Percentiles rank a stretch among this genome's conserved stretches.
Conservation (phyloP, 2,329 filamentous ascomycete genomes). For the Xylariaceae sp. region DNA sequence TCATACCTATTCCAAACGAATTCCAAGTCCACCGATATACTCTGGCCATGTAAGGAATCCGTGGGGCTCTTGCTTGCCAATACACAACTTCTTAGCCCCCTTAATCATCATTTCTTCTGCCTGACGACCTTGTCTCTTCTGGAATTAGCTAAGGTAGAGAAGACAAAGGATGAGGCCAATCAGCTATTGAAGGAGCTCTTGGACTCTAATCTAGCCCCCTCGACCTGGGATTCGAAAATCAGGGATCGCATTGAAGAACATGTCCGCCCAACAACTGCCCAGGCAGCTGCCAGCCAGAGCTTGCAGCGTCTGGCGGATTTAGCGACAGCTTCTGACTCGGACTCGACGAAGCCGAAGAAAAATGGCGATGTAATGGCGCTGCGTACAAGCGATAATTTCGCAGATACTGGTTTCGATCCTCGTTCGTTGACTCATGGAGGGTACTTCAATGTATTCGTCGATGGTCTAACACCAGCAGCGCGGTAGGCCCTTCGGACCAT, state of each 20-base stretch:
- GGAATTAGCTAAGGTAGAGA: conserved; percentile 52
- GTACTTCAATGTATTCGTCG: conserved; percentile 32
- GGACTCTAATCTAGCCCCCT: conserved; percentile 45
- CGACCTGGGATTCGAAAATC: conserved; percentile 55
- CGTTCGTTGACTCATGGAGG: conserved; percentile 32
- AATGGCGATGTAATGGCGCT: conserved; percentile 9
- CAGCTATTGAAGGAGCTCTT: conserved; percentile 52
- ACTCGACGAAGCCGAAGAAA: conserved; percentile 20
- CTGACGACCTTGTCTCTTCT: conserved; percentile 58
- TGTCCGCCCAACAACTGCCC: conserved; percentile 30
- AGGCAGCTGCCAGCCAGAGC: conserved; percentile 43
- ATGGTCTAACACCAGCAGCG: conserved; percentile 11
- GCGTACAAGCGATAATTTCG: conserved; percentile 31
- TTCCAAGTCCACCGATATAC: conserved; percentile 50
- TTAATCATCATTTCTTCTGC: conserved; percentile 63
- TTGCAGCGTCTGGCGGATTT: conserved; percentile 60
- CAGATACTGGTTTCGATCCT: conserved; percentile 39
- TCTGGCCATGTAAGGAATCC: conserved; percentile 57
- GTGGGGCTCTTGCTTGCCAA: conserved; percentile 54
- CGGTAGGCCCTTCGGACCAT: conserved; percentile 8
- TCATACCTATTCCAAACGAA: conserved; percentile 56
- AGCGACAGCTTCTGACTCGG: conserved; percentile 39
- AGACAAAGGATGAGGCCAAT: conserved; percentile 53
- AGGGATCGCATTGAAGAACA: conserved; percentile 46
- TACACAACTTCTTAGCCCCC: conserved; percentile 52